These are phyloP conservation scores for Paramecium pentaurelia DNA, from an alignment of 73 alveolate genomes.

Conservation along the genomic window DNA sequence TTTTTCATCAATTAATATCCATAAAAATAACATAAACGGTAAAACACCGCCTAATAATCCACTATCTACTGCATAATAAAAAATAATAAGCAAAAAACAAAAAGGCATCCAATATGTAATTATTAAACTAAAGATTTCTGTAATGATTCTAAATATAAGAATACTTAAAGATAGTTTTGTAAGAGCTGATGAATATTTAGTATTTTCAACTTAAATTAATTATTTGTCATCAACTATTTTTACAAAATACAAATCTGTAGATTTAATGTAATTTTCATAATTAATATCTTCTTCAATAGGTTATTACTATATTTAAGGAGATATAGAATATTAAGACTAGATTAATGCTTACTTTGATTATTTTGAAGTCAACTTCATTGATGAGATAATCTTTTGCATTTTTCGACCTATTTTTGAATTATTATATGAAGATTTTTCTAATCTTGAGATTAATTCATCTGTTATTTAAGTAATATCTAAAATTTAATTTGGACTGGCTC, in stretches of 20 bases:
- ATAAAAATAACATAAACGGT: constrained; percentile 10
- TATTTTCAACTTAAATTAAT: not conserved
- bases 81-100: constrained; percentile 2
- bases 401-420: not conserved
- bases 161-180: not conserved
- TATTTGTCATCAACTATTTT: not conserved
- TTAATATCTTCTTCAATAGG: not conserved
- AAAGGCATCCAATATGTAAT: constrained; percentile 29
- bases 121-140: not conserved
- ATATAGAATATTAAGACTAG: not conserved
- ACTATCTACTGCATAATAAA: not conserved
- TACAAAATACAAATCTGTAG: not conserved
- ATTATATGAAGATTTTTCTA: not conserved
- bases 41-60: constrained; percentile 9
- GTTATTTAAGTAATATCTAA: not conserved
- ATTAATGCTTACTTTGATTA: not conserved
- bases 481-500: not conserved
- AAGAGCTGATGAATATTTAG: not conserved
- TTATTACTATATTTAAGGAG: not conserved
- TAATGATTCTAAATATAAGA: not conserved
- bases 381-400: not conserved
- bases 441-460: not conserved
- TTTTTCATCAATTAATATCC: constrained; percentile 32
- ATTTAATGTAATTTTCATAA: not conserved
- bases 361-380: not conserved